phyloP scores from a whole-genome alignment of 108 stramenopile genomes.

The Pseudonitzschia pungens region DNA sequence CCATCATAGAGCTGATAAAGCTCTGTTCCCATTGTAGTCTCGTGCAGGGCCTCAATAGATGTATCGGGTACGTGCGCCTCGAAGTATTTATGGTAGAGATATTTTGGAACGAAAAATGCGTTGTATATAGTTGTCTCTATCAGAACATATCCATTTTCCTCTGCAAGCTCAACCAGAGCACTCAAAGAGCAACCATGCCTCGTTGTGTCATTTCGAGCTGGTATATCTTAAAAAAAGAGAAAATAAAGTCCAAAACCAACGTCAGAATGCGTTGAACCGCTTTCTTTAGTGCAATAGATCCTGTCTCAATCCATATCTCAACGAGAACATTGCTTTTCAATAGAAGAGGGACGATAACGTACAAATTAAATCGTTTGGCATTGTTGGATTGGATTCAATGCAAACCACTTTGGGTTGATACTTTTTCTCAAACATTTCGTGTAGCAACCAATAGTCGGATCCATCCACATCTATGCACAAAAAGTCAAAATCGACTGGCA shows the following conservation, averaged over 20 bases:
- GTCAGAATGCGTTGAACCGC: background rate
- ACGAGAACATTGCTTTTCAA: background rate
- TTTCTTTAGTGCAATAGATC: no score
- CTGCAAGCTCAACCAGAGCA: constrained; percentile 69
- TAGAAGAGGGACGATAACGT: background rate
- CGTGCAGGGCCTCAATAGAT: constrained; percentile 67
- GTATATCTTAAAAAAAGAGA: constrained; percentile 35
- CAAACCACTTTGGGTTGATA: constrained; percentile 66
- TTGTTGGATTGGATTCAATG: constrained; percentile 85
- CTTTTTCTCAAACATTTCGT: constrained; percentile 33
- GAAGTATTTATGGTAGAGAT: constrained; percentile 48
- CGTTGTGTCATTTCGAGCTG: constrained; percentile 41
- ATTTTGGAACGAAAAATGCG: constrained; percentile 65
- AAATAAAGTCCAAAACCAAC: background rate
- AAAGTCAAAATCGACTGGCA: constrained; percentile 65
- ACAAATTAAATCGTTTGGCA: constrained; percentile 72
- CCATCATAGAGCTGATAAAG: constrained; percentile 88
- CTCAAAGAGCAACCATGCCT: constrained; percentile 76
- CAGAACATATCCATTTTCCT: constrained; percentile 46
- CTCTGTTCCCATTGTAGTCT: constrained; percentile 68
- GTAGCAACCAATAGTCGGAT: constrained; percentile 72
- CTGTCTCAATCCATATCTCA: no score
- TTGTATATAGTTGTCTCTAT: constrained; percentile 82
- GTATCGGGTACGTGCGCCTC: constrained; percentile 45
- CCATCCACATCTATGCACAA: constrained; percentile 84